Percentiles rank a stretch among this genome's conserved stretches.
These are phyloP conservation scores for Gloeopeniophorella convolvens DNA, from an alignment of 768 basidiomycete species.

Conservation along the genomic window DNA sequence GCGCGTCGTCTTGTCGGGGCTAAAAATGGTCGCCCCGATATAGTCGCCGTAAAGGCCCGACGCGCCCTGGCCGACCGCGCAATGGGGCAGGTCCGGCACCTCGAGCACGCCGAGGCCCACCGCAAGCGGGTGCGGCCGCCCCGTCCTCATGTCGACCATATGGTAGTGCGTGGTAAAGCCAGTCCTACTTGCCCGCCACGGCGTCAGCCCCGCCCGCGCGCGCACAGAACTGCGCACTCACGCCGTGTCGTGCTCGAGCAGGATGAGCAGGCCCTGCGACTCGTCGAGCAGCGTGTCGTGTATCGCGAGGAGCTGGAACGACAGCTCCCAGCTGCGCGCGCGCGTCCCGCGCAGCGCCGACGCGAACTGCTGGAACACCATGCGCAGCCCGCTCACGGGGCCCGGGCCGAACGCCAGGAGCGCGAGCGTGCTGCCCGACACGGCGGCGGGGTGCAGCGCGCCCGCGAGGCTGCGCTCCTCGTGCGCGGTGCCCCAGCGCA, in stretches of 20 bases:
- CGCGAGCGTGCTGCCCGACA: neutral
- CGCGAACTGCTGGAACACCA: constrained; percentile 1
- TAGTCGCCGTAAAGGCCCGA: constrained; percentile 2
- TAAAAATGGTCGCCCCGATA: neutral
- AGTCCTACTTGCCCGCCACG: neutral
- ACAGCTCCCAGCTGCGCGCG: neutral
- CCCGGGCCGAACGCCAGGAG: neutral
- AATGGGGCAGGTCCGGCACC: neutral
- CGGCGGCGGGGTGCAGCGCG: neutral
- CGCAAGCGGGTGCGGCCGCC: neutral
- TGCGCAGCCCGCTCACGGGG: neutral
- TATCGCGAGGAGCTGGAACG: neutral
- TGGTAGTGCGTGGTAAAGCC: neutral
- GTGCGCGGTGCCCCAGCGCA: neutral
- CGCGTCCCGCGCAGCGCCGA: neutral
- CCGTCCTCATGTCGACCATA: neutral
- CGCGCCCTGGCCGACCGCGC: neutral
- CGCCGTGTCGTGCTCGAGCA: neutral
- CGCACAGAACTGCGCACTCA: neutral
- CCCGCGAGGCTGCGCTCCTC: neutral
- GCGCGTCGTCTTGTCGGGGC: neutral
- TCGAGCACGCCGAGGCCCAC: neutral
- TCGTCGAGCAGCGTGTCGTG: neutral
- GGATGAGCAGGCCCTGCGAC: neutral
- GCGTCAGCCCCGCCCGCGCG: too few species aligned